Percentiles rank a stretch among this genome's conserved stretches.
Conservation (phyloP, 176 grass and related monocot species). For the Paspalum notatum region DNA sequence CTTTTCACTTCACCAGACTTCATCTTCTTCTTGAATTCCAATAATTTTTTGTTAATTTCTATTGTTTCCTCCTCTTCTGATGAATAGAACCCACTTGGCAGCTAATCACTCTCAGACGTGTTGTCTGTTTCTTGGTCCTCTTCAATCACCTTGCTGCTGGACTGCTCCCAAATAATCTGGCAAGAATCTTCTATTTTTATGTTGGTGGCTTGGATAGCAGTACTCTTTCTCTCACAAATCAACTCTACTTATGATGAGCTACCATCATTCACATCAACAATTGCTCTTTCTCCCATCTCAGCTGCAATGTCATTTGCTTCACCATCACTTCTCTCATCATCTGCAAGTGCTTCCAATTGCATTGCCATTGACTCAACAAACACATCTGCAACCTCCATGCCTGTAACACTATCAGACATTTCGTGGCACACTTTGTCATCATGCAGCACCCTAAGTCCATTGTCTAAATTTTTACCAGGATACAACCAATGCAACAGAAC, state of each 20-base stretch:
- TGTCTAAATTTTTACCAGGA: neutral
- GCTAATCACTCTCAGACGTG: neutral
- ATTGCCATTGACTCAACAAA: neutral
- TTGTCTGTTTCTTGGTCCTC: neutral
- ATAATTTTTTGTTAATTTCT: neutral
- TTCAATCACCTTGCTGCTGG: too few relatives aligned
- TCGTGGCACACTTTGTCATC: neutral
- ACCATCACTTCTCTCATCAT: slow-evolving; percentile 7
- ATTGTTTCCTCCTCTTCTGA: neutral
- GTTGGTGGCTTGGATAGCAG: neutral
- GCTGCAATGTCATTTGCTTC: neutral
- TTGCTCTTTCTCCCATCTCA: neutral
- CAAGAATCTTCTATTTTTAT: neutral
- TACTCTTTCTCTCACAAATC: neutral
- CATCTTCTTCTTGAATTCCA: neutral
- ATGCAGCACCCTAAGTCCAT: neutral
- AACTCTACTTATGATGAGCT: neutral
- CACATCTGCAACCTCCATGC: neutral
- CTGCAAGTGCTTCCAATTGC: neutral
- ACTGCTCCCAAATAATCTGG: neutral
- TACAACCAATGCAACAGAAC: neutral
- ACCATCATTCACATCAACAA: neutral
- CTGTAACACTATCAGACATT: neutral
- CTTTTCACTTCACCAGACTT: neutral
- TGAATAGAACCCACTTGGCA: neutral